A percentile compares a stretch with the other conserved stretches of the same genome.
phyloP scores from a whole-genome alignment of 2,329 filamentous ascomycete genomes.

The Dactylellina cionopaga region DNA sequence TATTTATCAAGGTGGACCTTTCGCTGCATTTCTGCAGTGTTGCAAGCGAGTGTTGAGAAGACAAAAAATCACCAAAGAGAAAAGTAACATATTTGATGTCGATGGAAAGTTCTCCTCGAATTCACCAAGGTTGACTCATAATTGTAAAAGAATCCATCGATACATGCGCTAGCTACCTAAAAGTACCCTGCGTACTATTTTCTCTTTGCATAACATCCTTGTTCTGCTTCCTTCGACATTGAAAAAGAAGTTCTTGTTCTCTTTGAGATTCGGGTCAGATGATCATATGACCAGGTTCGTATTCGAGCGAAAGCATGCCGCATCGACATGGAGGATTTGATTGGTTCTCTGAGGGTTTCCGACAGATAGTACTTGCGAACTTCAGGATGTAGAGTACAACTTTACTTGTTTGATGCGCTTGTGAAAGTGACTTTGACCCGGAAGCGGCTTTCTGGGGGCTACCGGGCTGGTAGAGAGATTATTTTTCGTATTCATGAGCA shows the following conservation, averaged over 20 bases:
- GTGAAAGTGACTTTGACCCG: no score
- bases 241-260: not conserved
- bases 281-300: conserved; percentile 39
- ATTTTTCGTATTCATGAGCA: no score
- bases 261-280: conserved; percentile 27
- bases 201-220: not conserved
- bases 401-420: no score
- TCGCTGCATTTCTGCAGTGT: conserved; percentile 17
- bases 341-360: conserved; percentile 11
- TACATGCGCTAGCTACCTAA: no score
- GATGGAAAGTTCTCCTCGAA: not conserved
- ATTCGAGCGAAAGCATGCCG: conserved; percentile 3
- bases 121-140: conserved; percentile 1
- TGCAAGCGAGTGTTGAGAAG: conserved; percentile 2
- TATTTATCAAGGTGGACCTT: conserved; percentile 33
- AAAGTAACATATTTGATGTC: not conserved
- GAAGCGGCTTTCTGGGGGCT: no score
- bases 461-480: no score
- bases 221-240: conserved; percentile 10
- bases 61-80: not conserved
- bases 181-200: no score
- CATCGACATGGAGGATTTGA: conserved; percentile 20
- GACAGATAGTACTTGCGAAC: no score
- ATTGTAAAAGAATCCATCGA: not conserved
- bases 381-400: no score